Evolutionary conservation across 2,329 filamentous ascomycete genomes (phyloP), one percentile per base, ranked within the genome.

Genomic region (Cytospora piceicola): DNA sequence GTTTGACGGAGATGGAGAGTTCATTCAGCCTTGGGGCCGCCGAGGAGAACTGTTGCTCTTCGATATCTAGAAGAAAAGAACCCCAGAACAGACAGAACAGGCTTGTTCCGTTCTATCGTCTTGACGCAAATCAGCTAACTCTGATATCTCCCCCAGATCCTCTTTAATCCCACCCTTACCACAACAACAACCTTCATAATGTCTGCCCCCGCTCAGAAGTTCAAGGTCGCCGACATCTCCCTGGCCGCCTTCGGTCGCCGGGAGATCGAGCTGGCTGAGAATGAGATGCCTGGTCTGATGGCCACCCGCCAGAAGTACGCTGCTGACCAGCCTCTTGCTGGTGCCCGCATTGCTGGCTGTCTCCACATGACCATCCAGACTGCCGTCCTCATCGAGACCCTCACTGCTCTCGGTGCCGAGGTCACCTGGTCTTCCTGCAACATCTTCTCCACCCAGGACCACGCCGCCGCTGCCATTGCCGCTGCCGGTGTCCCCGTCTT

Each of bases 351-450:
- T 80, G 95, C 95, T 75, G 95, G 95, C 78, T 98, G 95, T 84
- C 86, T 98, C 80, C 94, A 97, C 90, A 97, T 97, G 94, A 98
- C 95, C 80, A 98, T 99, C 84, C 95, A 99, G 87, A 99, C 95
- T 72, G 95, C 95, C 75, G 95, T 99, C 77, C 90, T 99, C 76
- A 99, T 99, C 82, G 95, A 99, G 90, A 99, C 95, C 72, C 90
- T 99, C 78, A 91, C 87, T 76, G 85, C 90, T 73, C 93, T 99
- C 76, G 95, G 95, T 83, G 95, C 95, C 76, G 95, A 98, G 88
- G 91, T 98, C 75, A 99, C 95, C 78, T 98, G 95, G 95, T 91
- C 94, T 69, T 95, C 91, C 75, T 99, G 95, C 91, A 98, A 99
- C 89, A 98, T 99, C 83, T 99, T 97, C 90, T 95, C 91, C 80